phyloP scores from a whole-genome alignment of 2,329 filamentous ascomycete species.

The Biscogniauxia sp. region DNA sequence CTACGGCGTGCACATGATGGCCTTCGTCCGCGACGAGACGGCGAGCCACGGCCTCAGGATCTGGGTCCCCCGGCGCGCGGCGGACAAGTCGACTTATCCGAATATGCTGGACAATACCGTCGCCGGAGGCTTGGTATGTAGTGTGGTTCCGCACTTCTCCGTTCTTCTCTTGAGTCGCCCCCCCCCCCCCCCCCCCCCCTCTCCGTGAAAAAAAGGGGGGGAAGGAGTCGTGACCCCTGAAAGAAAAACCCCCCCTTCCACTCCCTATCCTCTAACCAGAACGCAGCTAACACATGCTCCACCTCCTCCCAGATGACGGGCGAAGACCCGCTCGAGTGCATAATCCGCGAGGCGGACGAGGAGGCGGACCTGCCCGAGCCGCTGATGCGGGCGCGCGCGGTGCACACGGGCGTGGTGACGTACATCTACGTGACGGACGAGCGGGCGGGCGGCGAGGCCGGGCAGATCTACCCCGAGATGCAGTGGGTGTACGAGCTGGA shows the following conservation, averaged over 20 bases:
- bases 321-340: constrained; percentile 75
- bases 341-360: constrained; percentile 83
- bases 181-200: too few species aligned
- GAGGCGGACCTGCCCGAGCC: constrained; percentile 77
- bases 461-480: constrained; percentile 83
- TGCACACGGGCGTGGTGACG: constrained; percentile 67
- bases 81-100: constrained; percentile 80
- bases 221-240: neutral
- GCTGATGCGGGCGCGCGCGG: constrained; percentile 60
- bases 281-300: neutral
- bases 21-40: constrained; percentile 56
- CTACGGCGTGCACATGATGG: constrained; percentile 81
- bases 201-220: too few species aligned
- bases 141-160: too few species aligned
- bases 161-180: too few species aligned
- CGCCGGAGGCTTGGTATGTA: constrained; percentile 62
- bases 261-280: neutral
- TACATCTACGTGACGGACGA: constrained; percentile 81
- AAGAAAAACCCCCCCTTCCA: neutral
- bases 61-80: constrained; percentile 79
- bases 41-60: constrained; percentile 62
- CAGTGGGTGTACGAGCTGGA: constrained; percentile 91
- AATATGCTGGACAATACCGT: constrained; percentile 96
- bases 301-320: constrained; percentile 54
- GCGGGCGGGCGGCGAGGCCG: constrained; percentile 74